Evolutionary conservation across 1,139 yeast species (phyloP).

Genomic region (Magnusiomyces sp.): DNA sequence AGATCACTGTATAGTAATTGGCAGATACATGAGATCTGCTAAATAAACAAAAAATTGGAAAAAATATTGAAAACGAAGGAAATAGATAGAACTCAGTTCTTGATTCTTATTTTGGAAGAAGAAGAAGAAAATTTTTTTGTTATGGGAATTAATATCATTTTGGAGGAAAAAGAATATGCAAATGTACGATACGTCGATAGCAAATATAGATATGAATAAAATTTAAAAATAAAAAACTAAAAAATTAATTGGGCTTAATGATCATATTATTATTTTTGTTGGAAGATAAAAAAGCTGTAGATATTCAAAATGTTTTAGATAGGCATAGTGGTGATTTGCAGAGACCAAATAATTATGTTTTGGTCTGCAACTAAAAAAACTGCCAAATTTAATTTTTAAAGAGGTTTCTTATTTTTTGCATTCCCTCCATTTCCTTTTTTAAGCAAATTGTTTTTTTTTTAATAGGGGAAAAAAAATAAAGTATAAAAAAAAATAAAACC

Average conservation of each 20-base stretch:
- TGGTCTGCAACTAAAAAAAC: too few relatives aligned
- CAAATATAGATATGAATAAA: neutral
- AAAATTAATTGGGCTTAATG: too few relatives aligned
- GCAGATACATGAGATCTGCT: constrained; percentile 91
- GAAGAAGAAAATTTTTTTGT: neutral
- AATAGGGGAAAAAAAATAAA: too few relatives aligned
- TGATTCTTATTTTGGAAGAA: neutral
- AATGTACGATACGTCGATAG: neutral
- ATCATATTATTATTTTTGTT: too few relatives aligned
- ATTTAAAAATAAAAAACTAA: neutral
- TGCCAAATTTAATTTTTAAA: neutral
- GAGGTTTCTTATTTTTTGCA: neutral
- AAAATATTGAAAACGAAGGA: neutral
- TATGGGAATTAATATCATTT: neutral
- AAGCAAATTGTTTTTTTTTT: too few relatives aligned
- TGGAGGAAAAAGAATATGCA: neutral
- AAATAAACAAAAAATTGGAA: constrained; percentile 31
- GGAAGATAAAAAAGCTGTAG: too few relatives aligned
- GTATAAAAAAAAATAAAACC: too few relatives aligned
- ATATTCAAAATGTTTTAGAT: too few relatives aligned
- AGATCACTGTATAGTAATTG: constrained; percentile 98
- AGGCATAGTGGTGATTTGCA: too few relatives aligned
- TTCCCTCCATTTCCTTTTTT: neutral
- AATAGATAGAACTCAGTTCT: too few relatives aligned
- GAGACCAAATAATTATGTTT: too few relatives aligned